Evolutionary conservation across 345 rosid species (phyloP), one percentile per base, ranked within the genome.

Genomic region (Dipteronia sinensis): DNA sequence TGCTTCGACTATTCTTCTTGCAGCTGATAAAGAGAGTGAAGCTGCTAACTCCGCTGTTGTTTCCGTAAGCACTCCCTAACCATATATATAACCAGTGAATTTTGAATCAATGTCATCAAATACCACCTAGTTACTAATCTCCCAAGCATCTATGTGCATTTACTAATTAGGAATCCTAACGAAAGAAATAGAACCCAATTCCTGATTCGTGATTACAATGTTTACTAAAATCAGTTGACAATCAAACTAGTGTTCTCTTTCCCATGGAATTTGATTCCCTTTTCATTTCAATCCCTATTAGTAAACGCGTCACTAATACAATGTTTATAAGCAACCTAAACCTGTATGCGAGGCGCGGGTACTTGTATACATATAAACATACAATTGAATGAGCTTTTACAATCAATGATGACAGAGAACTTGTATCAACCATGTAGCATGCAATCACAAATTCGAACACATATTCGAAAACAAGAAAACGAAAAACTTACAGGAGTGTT

Each of bases 21-120:
- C 91, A 6, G 99, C 98, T 22, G 97, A 87, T 53, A 96, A 49
- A 22, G 98, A 96, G 63, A 96, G 97, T 0, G 99, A 88, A 79
- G 98, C 99, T 22, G 99, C 98, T 72, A 96, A 84, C 84, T 92
- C 99, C 0, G 98, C 99, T 0, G 99, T 94, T 15, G 98, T 96
- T 86, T 96, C 99, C 5, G 99, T 96, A 81, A 92, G 92, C 62
- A 96, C 99, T 69, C 98, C 98, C 99, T 96, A 82, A 76, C 11
- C 55, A 81, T 59, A 71, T 12, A 81, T 59, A 71, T 12, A 22
- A 76, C 27, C 66, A 67, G 51, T 3, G 8, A 22, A 76, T 38
- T 25, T 53, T 16, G 34, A 13, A 53, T n/a, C 75, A 76, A 78
- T 67, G 69, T 74, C 19, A 67, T 59, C 27, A 23, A 13, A 44